These are phyloP conservation scores for Apiospora hydei DNA, from an alignment of 2,329 filamentous ascomycete genomes.

Conservation along the genomic window DNA sequence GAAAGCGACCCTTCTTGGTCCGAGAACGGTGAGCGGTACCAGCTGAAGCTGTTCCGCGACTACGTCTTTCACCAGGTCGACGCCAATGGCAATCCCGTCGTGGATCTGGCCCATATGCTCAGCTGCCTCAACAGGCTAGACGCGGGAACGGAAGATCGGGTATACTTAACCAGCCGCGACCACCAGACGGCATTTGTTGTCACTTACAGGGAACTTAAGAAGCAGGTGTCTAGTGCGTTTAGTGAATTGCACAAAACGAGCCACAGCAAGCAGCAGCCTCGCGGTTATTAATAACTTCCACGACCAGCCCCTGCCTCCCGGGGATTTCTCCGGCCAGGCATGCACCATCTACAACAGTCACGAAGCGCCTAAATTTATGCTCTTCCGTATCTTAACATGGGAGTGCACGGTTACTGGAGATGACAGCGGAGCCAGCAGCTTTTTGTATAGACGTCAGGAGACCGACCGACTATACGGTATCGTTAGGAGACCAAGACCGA, in stretches of 20 bases:
- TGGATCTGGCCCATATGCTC: slow-evolving; percentile 89
- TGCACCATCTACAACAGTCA: neutral
- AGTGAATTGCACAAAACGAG: slow-evolving; percentile 61
- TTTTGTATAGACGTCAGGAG: neutral
- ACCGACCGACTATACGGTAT: neutral
- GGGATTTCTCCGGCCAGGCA: neutral
- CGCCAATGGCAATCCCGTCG: slow-evolving; percentile 78
- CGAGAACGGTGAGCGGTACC: slow-evolving; percentile 90
- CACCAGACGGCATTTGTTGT: slow-evolving; percentile 89
- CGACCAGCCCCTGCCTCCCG: neutral
- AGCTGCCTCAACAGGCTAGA: slow-evolving; percentile 91
- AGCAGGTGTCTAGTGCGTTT: slow-evolving; percentile 65
- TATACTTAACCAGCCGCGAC: slow-evolving; percentile 86
- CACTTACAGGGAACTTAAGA: slow-evolving; percentile 87
- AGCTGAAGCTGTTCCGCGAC: slow-evolving; percentile 93
- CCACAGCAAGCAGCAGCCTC: slow-evolving; percentile 16
- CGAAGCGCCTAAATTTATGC: neutral
- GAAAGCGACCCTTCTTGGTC: slow-evolving; percentile 83
- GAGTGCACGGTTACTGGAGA: neutral
- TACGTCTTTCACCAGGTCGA: slow-evolving; percentile 98
- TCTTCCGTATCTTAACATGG: neutral
- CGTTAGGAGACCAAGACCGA: neutral
- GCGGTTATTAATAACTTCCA: neutral
- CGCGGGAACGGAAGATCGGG: slow-evolving; percentile 84
- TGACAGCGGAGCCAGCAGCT: neutral